Base-by-base conservation (phyloP, 257 asterid species). In the Solanum ossicruentum region DNA sequence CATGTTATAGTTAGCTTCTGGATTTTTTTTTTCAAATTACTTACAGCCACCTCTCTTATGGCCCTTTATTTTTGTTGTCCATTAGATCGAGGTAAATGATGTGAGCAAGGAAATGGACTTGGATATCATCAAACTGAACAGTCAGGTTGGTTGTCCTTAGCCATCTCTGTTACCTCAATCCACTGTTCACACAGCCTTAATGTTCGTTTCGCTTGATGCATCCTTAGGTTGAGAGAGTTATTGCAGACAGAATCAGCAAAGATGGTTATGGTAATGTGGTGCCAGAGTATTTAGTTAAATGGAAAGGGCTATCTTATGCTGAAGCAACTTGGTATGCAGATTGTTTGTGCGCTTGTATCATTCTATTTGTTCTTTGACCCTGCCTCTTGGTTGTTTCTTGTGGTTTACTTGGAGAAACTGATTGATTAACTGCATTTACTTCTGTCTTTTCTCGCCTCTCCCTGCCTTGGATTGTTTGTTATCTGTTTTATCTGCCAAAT, bases 101-200 rank as follows among this genome's bases (percentile, higher is more conserved):
- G 99, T 97, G 85, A 93, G 98, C 94, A 97, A 95, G 94, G 99
- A 97, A 92, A 97, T 97, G 99, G 99, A 97, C 89, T 89, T 97
- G 94, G 99, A 97, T 89, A 97, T 97, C 84, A 95, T 97, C 88
- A 95, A 94, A 87, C 98, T 90, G 86, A 97, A 97, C 88, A 92
- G 95, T 82, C 99, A 91, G 99, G 99, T 94, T 55, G 87, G 87
- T 39, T 65, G 84, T 83, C 70, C 39, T 6, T 47, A 71, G 77
- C 82, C 70, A 83, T 20, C 69, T 66, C 78, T 56, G 60, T 83
- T 61, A 23, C 78, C 77, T 61, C 57, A 82, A 49, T 82, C 78
- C 58, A 13, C 52, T 16, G 75, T 58, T 52, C 84, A 67, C 10
- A 17, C 54, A 55, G 84, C 47, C 81, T 85, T 49, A 41, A 43